Base-by-base conservation (phyloP, 176 grass and related monocot genomes). In the Carex littledalei region DNA sequence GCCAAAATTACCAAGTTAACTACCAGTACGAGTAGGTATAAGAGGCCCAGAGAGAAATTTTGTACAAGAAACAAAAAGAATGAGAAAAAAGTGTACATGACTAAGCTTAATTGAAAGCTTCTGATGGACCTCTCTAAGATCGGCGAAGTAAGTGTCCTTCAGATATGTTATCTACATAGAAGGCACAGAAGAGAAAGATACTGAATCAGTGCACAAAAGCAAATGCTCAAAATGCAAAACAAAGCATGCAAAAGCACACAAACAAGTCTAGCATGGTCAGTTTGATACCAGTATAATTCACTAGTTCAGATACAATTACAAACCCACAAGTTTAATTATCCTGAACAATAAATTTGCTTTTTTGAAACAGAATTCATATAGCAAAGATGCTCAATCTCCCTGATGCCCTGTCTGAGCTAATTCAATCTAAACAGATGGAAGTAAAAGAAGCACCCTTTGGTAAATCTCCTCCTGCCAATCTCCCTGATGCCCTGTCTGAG, bases 381-480 rank as follows among this genome's bases (percentile, higher is more conserved):
- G 10, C 88, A 85, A 53, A 88, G 24, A 21, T 47, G 45, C 24
- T 72, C 59, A 39, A 5, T 39, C 37, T 39, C 37, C 37, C 37
- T 39, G 37, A 39, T 39, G 37, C 37, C 37, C 5, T 39, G 37
- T 39, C 5, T 39, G 37, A 39, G 76, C 81, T 68, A 75, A 18
- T 84, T 81, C 6, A 80, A 86, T 84, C 56, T 80, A 84, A 81
- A 50, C 22, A 80, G n/a, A 81, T 32, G 74, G 39, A 77, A 18
- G 15, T 32, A 26, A 72, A 11, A 78, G 50, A 34, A 78, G 26
- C 7, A 94, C 94, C 92, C 84, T 97, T 86, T 97, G 89, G 80
- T 94, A 97, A 22, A 75, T 47, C 73, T 94, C 94, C 87, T 97
- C 94, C 63, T 92, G 92, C 76, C 60, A 79, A 91, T 94, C 92